phyloP scores from a whole-genome alignment of 2,329 filamentous ascomycete genomes.

The Xylariomycetidae sp. region DNA sequence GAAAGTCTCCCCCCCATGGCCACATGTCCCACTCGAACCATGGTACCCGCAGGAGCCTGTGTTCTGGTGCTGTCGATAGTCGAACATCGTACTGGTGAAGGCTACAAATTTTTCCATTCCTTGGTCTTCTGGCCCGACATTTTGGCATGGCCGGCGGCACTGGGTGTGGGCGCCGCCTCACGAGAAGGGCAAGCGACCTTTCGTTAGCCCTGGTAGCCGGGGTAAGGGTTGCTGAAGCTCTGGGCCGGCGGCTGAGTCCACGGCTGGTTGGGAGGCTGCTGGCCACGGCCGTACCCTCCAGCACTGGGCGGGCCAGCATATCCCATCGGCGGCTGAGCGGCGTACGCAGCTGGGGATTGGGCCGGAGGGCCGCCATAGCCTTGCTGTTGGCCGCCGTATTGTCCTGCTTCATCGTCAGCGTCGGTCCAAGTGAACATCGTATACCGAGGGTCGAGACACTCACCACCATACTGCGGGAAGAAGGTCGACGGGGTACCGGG shows the following conservation, averaged over 20 bases:
- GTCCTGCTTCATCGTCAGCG: slow-evolving; percentile 33
- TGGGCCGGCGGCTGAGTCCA: slow-evolving; percentile 49
- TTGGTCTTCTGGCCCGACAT: slow-evolving; percentile 9
- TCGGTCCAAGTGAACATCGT: too few relatives aligned
- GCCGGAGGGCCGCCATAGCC: slow-evolving; percentile 58
- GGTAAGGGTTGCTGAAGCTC: slow-evolving; percentile 57
- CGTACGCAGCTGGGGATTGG: slow-evolving; percentile 57
- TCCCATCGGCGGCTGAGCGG: slow-evolving; percentile 64
- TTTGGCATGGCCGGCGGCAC: too few relatives aligned
- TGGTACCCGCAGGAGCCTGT: too few relatives aligned
- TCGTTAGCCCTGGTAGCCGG: slow-evolving; percentile 60
- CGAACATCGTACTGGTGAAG: slow-evolving; percentile 7
- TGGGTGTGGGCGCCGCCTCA: too few relatives aligned
- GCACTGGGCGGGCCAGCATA: slow-evolving; percentile 69
- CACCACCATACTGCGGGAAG: slow-evolving; percentile 91
- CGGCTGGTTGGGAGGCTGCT: slow-evolving; percentile 50
- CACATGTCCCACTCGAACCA: too few relatives aligned
- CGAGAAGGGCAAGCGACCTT: too few relatives aligned
- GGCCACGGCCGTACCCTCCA: slow-evolving; percentile 78
- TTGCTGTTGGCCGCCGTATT: slow-evolving; percentile 60
- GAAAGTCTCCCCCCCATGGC: background rate
- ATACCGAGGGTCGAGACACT: slow-evolving; percentile 59
- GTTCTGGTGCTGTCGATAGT: slow-evolving; percentile 9
- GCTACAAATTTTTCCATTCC: slow-evolving; percentile 9
- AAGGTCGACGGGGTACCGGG: slow-evolving; percentile 73